Base-by-base conservation (phyloP, 2,329 filamentous ascomycete genomes). In the Venturia asperata region DNA sequence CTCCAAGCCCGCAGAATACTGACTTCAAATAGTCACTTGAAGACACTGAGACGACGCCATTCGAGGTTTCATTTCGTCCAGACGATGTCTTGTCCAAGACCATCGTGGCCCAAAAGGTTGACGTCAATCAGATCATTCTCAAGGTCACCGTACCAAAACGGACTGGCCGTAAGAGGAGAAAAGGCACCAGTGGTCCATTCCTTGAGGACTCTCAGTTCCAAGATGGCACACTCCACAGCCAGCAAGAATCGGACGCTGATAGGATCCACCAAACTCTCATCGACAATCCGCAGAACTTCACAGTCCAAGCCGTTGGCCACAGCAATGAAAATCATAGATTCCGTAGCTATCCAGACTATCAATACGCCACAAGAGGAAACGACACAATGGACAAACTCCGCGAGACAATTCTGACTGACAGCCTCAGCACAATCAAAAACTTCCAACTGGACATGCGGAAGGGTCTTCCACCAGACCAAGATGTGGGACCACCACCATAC, bases 321-420 rank as follows among this genome's bases (percentile, higher is more conserved):
- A 84, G 97, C 67, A 85, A 87, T 65, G 86, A 90, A 69, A 94
- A 89, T 0, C 92, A 97, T 79, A 85, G 93, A 45, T 99, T 95
- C 75, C 85, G 93, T 73, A 87, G 87, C 82, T 74, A 68, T 75
- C 67, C 91, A 10, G 93, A 97, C 75, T 95, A 95, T 72, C 91
- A 95, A 71, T 93, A 88, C 76, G 86, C 90, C 27, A 86, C 88
- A 62, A 81, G 82, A 17, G 82, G 83, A 43, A 88, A 87, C 58
- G 78, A 83, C 0, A 90, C 95, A 74, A 85, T 92, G 71, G 82
- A 82, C 41, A 85, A 87, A 66, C 86, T 97, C 66, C 82, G 85
- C 63, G 82, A 92, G 2, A 84, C 62, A 21, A 42, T 66, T 30
- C 17, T 65, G 39, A 65, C 55, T 3, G 41, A 41, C 21, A 56